These are phyloP conservation scores for Mycocalia duriaeana DNA, from an alignment of 1,284 basidiomycete species.

Conservation along the genomic window DNA sequence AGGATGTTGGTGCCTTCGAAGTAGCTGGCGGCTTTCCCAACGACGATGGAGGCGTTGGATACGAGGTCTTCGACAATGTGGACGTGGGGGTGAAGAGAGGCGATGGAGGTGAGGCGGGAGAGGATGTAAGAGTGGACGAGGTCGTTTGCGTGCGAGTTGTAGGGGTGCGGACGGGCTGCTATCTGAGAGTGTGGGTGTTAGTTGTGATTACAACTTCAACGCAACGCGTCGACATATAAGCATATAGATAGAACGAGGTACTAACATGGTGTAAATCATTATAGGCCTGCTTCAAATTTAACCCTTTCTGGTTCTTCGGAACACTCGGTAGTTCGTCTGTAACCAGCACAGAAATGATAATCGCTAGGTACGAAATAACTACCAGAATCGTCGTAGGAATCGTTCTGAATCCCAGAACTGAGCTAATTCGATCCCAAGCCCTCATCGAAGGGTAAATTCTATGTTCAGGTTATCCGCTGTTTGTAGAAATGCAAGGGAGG, in stretches of 20 bases:
- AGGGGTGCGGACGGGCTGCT: slow-evolving; percentile 64
- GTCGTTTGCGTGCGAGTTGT: slow-evolving; percentile 73
- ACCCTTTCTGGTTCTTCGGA: slow-evolving; percentile 41
- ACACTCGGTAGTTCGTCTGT: slow-evolving; percentile 50
- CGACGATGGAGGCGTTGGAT: slow-evolving; percentile 52
- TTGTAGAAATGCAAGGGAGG: too few relatives aligned
- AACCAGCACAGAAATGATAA: slow-evolving; percentile 48
- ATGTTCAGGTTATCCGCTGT: too few relatives aligned
- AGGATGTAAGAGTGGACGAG: slow-evolving; percentile 57
- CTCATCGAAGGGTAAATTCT: neutral
- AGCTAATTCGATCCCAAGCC: neutral
- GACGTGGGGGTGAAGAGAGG: slow-evolving; percentile 36
- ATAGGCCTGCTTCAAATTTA: slow-evolving; percentile 56
- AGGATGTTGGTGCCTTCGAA: slow-evolving; percentile 73
- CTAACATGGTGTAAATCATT: slow-evolving; percentile 58
- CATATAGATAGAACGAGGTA: too few relatives aligned
- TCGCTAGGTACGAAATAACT: slow-evolving; percentile 44
- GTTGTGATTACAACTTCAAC: too few relatives aligned
- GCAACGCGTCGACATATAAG: too few relatives aligned
- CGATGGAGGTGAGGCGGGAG: slow-evolving; percentile 44
- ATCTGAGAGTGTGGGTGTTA: slow-evolving; percentile 40
- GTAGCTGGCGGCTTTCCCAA: slow-evolving; percentile 35
- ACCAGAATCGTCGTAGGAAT: slow-evolving; percentile 48
- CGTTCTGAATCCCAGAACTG: slow-evolving; percentile 22
- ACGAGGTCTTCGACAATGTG: slow-evolving; percentile 51